Base-by-base conservation (phyloP, 352 stramenopile genomes). In the Phytophthora aleatoria region DNA sequence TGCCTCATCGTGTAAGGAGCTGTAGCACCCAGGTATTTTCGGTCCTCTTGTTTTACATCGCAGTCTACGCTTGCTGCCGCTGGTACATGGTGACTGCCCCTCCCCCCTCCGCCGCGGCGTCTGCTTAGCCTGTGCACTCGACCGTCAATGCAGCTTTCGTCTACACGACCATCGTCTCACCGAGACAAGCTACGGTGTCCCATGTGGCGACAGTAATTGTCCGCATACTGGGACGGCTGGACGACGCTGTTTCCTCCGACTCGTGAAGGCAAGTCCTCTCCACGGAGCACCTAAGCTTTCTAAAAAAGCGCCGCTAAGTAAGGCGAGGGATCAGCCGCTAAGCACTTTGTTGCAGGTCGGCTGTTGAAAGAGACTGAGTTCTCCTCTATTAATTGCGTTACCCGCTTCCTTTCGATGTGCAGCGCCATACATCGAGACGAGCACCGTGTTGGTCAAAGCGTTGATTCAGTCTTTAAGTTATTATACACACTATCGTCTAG, bases 401-500 rank as follows among this genome's bases (percentile, higher is more conserved):
- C 1, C 20, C 20, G 20, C 20, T 20, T 20, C 20, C 20, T 20
- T 20, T 20, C 0, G 0, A 20, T 20, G 20, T 20, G 20, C 20
- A 20, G 20, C 20, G 20, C 20, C 20, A 20, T 20, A 1, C 43
- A 64, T 58, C 20, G 39, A 57, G 12, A 20, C 50, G 11, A 39
- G 26, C 33, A 35, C 24, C n/a, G 27, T 10, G 13, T 27, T 59
- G 45, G 31, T 45, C 61, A 54, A 66, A 43, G 28, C 30, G 30
- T 58, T 56, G 24, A 41, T 64, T 57, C 48, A 13, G n/a, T 41
- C 43, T 56, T 66, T 73, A 69, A 73, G 27, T 73, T 73, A 68
- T 13, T 57, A 57, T 71, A 71, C 64, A 68, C 45, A 65, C 31
- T 63, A 63, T 59, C n/a, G n/a, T 38, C 47, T 65, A 66, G 39